These are phyloP conservation scores for Cordyceps farinosa DNA, from an alignment of 2,329 filamentous ascomycete genomes.

Conservation along the genomic window DNA sequence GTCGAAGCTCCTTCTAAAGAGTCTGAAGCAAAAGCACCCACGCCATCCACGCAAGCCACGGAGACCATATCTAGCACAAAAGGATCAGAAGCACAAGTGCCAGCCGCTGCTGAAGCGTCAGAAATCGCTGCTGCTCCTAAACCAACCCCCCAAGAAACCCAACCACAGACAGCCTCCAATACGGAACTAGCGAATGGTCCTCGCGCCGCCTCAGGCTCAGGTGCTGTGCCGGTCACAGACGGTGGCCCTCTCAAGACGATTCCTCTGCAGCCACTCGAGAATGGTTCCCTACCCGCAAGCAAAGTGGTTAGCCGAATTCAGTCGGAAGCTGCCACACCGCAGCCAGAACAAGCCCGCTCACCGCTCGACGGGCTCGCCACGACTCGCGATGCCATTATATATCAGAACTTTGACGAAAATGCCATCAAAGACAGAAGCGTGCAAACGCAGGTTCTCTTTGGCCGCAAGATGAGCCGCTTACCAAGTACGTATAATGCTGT, in stretches of 20 bases:
- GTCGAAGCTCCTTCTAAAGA: neutral
- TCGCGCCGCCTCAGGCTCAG: neutral
- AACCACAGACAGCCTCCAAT: neutral
- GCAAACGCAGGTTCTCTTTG: slow-evolving; percentile 58
- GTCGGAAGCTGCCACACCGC: slow-evolving; percentile 21
- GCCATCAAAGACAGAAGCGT: slow-evolving; percentile 53
- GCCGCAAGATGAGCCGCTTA: slow-evolving; percentile 55
- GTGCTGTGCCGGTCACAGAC: neutral
- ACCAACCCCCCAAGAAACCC: neutral
- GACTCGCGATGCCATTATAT: slow-evolving; percentile 55
- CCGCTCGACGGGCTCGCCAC: slow-evolving; percentile 34
- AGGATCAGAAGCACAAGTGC: neutral
- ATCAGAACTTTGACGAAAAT: slow-evolving; percentile 57
- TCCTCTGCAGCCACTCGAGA: neutral
- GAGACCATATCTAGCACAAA: neutral
- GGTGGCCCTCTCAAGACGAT: neutral
- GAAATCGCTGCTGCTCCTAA: neutral
- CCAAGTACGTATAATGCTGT: slow-evolving; percentile 41
- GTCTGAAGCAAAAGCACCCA: neutral
- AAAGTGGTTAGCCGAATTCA: slow-evolving; percentile 15
- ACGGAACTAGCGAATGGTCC: neutral
- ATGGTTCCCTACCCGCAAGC: slow-evolving; percentile 1
- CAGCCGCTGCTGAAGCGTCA: neutral
- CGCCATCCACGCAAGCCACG: neutral
- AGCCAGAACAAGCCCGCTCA: slow-evolving; percentile 23